Base-by-base conservation (phyloP, 2,329 filamentous ascomycete species). In the Geosmithia putterillii region DNA sequence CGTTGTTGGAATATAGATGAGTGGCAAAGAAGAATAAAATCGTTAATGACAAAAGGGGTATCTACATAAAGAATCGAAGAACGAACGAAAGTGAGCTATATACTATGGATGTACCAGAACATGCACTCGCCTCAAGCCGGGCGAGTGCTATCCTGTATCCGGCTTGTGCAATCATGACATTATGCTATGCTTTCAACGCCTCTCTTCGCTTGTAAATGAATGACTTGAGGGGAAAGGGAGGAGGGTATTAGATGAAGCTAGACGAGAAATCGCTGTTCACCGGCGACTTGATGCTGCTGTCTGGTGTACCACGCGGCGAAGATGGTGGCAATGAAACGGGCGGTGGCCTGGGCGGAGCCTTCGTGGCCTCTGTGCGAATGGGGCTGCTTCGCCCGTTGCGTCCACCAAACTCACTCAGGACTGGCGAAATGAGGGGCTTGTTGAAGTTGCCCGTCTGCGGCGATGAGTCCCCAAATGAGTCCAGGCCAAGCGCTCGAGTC, bases 401-500 rank as follows among this genome's bases (percentile, higher is more conserved):
- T 1, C 48, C 45, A 8, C 52, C 49, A 44, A 59, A 59, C 32
- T 57, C 54, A 1, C 38, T 52, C 42, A 52, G 49, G n/a, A 60
- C 54, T 7, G 57, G 57, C 10, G 57, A 60, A 18, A 58, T 58
- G 20, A 58, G 50, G 15, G 55, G 51, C 21, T 47, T 50, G 19
- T 38, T 19, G n/a, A 25, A 36, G 14, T 32, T 41, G 28, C 28
- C n/a, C n/a, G n/a, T 32, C 5, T 37, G 38, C 51, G 7, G 49
- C 48, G 5, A 51, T 47, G 15, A 50, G 45, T 18, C 59, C 46
- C 10, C 28, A 32, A 32, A 32, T 12, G 28, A 32, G 22, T 61
- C 60, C 15, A 59, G 45, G 22, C 61, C 59, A 45, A 64, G 58
- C 2, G 52, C 53, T 17, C 49, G 52, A 10, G 55, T 53, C 2